Evolutionary conservation across 371 early-diverging fungal genomes (phyloP).

Genomic region (Zopfochytrium polystomum): DNA sequence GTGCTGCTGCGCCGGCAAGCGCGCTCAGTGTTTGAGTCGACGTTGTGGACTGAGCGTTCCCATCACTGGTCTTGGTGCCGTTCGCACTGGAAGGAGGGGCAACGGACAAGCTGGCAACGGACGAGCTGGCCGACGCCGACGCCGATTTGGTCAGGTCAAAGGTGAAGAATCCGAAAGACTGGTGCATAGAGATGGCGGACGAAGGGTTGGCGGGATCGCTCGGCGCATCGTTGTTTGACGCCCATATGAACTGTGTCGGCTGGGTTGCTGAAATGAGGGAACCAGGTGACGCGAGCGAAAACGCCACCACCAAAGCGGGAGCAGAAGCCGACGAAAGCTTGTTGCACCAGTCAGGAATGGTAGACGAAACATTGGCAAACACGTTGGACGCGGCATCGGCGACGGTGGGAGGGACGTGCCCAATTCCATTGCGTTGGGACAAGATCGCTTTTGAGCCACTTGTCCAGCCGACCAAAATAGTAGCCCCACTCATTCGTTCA

Average conservation of each 20-base stretch:
- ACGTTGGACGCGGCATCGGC: not conserved
- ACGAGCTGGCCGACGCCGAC: too few species aligned
- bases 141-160: too few species aligned
- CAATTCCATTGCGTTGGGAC: slow-evolving; percentile 7
- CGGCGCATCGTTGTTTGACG: not conserved
- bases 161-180: too few species aligned
- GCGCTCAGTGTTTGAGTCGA: too few species aligned
- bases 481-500: slow-evolving; percentile 20
- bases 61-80: too few species aligned
- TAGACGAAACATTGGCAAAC: not conserved
- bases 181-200: slow-evolving; percentile 2
- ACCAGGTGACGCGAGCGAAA: not conserved
- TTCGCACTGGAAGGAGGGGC: too few species aligned
- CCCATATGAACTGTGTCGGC: slow-evolving; percentile 6
- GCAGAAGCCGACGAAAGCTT: not conserved
- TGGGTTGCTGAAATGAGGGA: not conserved
- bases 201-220: not conserved
- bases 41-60: too few species aligned
- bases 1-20: too few species aligned
- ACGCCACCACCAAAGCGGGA: not conserved
- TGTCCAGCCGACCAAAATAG: slow-evolving; percentile 28
- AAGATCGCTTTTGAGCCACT: slow-evolving; percentile 13
- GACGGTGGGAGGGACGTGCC: slow-evolving; percentile 2
- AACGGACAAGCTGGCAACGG: too few species aligned
- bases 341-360: not conserved